Evolutionary conservation across 148 eudicot species (phyloP).

Genomic region (Vaccinium corymbosum): DNA sequence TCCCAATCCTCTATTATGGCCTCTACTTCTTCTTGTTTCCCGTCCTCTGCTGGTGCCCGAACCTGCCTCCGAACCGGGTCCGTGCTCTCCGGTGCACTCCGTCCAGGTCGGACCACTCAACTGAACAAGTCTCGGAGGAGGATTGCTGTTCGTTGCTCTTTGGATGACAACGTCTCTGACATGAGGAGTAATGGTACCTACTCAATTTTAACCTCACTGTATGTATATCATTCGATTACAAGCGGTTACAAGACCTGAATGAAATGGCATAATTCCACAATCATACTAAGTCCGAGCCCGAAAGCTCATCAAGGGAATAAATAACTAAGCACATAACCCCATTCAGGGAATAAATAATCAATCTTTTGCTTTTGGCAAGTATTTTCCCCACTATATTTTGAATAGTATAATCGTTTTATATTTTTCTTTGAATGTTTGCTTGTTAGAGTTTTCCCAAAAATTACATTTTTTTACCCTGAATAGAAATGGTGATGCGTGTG

Average conservation of each 20-base stretch:
- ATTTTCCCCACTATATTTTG: too few species aligned
- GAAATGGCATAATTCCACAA: too few species aligned
- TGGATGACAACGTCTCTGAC: constrained; percentile 80
- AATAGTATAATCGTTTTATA: background rate
- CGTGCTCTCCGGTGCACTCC: constrained; percentile 14
- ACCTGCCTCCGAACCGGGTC: constrained; percentile 18
- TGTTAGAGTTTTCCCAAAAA: background rate
- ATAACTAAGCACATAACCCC: too few species aligned
- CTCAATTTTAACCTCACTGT: background rate
- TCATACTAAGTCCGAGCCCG: too few species aligned
- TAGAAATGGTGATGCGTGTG: background rate
- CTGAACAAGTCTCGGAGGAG: constrained; percentile 25
- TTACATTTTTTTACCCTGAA: background rate
- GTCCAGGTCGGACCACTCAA: constrained; percentile 15
- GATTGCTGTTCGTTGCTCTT: constrained; percentile 47
- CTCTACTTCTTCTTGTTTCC: constrained; percentile 41
- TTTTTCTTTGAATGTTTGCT: background rate
- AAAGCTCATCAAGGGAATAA: too few species aligned
- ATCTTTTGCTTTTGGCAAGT: too few species aligned
- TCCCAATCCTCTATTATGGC: constrained; percentile 19
- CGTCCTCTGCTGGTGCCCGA: constrained; percentile 25
- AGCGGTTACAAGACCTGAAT: too few species aligned
- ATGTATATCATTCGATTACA: too few species aligned
- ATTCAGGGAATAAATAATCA: too few species aligned
- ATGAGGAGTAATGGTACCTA: constrained; percentile 76